phyloP scores from a whole-genome alignment of 208 protist genomes.

The Leishmania amazonensis region DNA sequence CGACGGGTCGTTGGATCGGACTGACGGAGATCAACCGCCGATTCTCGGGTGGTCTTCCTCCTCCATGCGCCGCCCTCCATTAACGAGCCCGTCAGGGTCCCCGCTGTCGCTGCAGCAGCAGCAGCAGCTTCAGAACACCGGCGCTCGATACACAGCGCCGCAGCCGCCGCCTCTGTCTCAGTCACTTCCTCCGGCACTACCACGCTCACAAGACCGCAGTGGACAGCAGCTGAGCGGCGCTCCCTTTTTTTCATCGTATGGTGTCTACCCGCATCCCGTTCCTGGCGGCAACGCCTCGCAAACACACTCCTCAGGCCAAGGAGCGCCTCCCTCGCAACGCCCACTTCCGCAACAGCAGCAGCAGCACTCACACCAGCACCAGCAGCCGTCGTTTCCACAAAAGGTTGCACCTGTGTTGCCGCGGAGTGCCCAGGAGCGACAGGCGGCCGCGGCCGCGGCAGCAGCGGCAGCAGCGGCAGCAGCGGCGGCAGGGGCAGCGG shows the following conservation, averaged over 20 bases:
- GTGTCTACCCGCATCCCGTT: slow-evolving; percentile 1
- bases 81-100: slow-evolving; percentile 12
- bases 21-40: slow-evolving; percentile 21
- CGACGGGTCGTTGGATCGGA: slow-evolving; percentile 1
- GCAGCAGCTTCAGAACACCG: slow-evolving; percentile 18
- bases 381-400: slow-evolving; percentile 13
- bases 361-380: slow-evolving; percentile 7
- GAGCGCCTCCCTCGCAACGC: slow-evolving; percentile 14
- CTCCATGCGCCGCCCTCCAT: slow-evolving; percentile 22
- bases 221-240: slow-evolving; percentile 14
- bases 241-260: slow-evolving; percentile 17
- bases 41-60: slow-evolving; percentile 30
- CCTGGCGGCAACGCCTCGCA: slow-evolving; percentile 4
- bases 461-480: slow-evolving; percentile 14
- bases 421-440: slow-evolving; percentile 33
- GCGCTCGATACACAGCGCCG: slow-evolving; percentile 12
- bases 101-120: slow-evolving; percentile 15
- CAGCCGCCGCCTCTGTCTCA: slow-evolving; percentile 15
- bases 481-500: not conserved
- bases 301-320: slow-evolving; percentile 14
- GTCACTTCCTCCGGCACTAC: slow-evolving; percentile 16
- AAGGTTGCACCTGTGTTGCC: slow-evolving; percentile 32
- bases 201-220: slow-evolving; percentile 26
- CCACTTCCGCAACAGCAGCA: slow-evolving; percentile 5
- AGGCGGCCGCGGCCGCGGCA: slow-evolving; percentile 20